A percentile compares a stretch with the other conserved stretches of the same genome.
Evolutionary conservation across 1,139 yeast genomes (phyloP).

Genomic region (Lodderomyces oxycetoniae): DNA sequence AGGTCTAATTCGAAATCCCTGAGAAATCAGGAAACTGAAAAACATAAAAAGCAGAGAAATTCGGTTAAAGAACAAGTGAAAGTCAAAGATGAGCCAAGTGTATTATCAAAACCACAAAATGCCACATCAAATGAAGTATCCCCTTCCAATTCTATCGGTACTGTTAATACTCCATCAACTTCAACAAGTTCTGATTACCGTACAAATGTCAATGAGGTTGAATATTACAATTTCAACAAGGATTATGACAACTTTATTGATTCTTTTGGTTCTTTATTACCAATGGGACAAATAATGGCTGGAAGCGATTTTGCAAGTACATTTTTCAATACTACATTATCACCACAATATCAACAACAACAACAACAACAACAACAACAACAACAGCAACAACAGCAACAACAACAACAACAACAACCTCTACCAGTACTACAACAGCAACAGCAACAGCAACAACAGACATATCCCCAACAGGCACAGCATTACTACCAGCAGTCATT

Average conservation of each 20-base stretch:
- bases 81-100: not conserved
- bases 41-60: not conserved
- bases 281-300: no score
- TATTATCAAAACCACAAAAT: not conserved
- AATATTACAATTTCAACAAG: slow-evolving; percentile 8
- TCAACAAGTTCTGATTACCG: not conserved
- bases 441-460: slow-evolving; percentile 2
- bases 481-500: not conserved
- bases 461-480: not conserved
- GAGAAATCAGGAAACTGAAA: not conserved
- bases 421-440: slow-evolving; percentile 3
- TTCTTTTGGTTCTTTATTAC: slow-evolving; percentile 12
- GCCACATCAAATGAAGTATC: not conserved
- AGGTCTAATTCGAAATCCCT: not conserved
- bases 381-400: not conserved
- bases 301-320: slow-evolving; percentile 9
- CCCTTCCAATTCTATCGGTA: not conserved
- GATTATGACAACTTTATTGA: slow-evolving; percentile 15
- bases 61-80: not conserved
- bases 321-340: not conserved
- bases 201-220: not conserved
- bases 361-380: slow-evolving; percentile 1
- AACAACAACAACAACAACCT: not conserved
- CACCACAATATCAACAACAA: not conserved
- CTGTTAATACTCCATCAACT: not conserved